Percentiles rank a stretch among this genome's conserved stretches.
phyloP scores from a whole-genome alignment of 768 basidiomycete species.

The Dioszegia hungarica region DNA sequence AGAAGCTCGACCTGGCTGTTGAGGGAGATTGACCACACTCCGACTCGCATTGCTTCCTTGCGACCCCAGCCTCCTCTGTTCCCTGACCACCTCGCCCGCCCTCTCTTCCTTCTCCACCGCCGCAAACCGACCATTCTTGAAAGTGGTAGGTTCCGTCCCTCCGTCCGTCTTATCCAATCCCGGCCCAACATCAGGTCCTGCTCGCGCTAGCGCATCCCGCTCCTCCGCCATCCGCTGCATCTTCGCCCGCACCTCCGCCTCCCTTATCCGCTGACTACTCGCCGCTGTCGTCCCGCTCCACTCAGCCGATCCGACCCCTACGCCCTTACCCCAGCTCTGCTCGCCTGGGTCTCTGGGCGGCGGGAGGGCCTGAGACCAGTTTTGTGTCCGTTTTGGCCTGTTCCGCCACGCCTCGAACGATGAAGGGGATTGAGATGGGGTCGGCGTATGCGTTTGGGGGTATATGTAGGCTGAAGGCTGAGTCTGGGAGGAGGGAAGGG shows the following conservation, averaged over 20 bases:
- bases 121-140: not conserved
- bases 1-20: too few relatives aligned
- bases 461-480: constrained; percentile 4
- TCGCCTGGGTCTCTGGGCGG: not conserved
- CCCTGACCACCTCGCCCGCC: not conserved
- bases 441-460: constrained; percentile 3
- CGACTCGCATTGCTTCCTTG: not conserved
- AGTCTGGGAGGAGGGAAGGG: constrained; percentile 5
- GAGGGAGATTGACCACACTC: not conserved
- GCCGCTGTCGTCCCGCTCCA: constrained; percentile 1
- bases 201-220: too few relatives aligned
- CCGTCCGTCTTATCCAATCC: not conserved
- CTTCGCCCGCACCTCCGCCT: not conserved
- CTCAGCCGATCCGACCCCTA: constrained; percentile 1
- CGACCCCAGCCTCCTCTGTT: not conserved
- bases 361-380: constrained; percentile 9
- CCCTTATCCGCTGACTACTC: not conserved
- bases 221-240: too few relatives aligned
- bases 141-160: constrained; percentile 7
- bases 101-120: not conserved
- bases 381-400: constrained; percentile 2
- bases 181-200: too few relatives aligned
- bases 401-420: constrained; percentile 4
- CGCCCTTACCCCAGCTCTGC: constrained; percentile 3
- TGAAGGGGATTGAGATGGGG: constrained; percentile 10